Base-by-base conservation (phyloP, 192 early-diverging fungal genomes). In the Dissophora globulifera region DNA sequence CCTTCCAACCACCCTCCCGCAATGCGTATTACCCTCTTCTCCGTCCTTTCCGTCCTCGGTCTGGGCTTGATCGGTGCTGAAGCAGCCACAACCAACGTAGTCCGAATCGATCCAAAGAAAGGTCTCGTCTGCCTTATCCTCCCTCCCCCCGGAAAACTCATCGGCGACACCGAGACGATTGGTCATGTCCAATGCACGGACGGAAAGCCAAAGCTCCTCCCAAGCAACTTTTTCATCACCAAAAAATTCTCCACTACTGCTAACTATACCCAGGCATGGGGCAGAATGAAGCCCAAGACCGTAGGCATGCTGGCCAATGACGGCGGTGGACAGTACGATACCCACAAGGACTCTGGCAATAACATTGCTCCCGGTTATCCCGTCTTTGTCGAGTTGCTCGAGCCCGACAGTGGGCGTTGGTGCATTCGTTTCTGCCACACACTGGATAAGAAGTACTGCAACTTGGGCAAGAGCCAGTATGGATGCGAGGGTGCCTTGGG, bases 301-400 rank as follows among this genome's bases (percentile, higher is more conserved):
- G 79, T 59, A 3, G 78, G 71, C 38, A 43, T 82, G 23, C 43
- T 56, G 17, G 19, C 42, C 7, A 58, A 27, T n/a, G 83, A 85
- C 30, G 79, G 75, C 10, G 83, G 83, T 26, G 83, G 83, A 48
- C 83, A 85, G 46, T 78, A 76, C 40, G 83, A 85, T 67, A 58
- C 53, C 15, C 51, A 66, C 35, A 45, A 57, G 8, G 81, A 81
- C 41, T 47, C 46, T 15, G 79, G 79, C 23, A 43, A 70, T 27
- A 66, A 51, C 15, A 76, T 63, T 49, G 67, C 74, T 41, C 22
- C 49, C 15, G 76, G 79, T 7, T 83, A 69, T 35, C 20, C 51
- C 0, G 76, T 78, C 30, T 85, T 83, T 67, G 84, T 85, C 17
- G 81, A 85, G 31, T 58, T 85, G 31, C 53, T 85, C 40, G 84